Evolutionary conservation across 2,329 filamentous ascomycete genomes (phyloP).

Genomic region (Aspergillus tamarii): DNA sequence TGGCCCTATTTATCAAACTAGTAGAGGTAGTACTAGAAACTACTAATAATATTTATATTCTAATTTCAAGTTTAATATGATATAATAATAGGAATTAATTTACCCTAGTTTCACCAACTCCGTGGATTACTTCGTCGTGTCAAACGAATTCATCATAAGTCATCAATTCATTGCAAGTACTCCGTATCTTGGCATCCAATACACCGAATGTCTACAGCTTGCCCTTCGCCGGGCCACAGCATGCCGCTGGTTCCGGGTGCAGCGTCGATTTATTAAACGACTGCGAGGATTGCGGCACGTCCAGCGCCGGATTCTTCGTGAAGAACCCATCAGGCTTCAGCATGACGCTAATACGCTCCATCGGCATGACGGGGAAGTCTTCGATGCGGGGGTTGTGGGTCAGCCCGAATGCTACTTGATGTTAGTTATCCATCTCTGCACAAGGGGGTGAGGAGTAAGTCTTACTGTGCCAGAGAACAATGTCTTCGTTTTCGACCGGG

Average conservation of each 20-base stretch:
- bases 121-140: no score
- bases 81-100: no score
- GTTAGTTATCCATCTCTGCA: conserved; percentile 14
- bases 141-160: neutral
- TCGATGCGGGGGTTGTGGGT: conserved; percentile 68
- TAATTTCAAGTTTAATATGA: no score
- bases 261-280: conserved; percentile 46
- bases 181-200: neutral
- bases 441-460: neutral
- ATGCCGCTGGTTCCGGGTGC: conserved; percentile 35
- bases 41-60: no score
- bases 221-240: neutral
- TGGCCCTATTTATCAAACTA: no score
- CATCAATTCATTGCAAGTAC: neutral
- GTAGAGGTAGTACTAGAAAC: no score
- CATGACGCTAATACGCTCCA: conserved; percentile 56
- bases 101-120: no score
- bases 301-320: conserved; percentile 53
- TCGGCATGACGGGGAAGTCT: conserved; percentile 71
- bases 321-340: conserved; percentile 57
- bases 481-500: conserved; percentile 51
- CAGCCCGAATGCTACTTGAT: conserved; percentile 51
- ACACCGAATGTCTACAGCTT: neutral
- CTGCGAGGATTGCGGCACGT: conserved; percentile 49
- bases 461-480: conserved; percentile 45